Conservation (phyloP, 2,329 filamentous ascomycete species). For the Aspergillus pseudoglaucus region DNA sequence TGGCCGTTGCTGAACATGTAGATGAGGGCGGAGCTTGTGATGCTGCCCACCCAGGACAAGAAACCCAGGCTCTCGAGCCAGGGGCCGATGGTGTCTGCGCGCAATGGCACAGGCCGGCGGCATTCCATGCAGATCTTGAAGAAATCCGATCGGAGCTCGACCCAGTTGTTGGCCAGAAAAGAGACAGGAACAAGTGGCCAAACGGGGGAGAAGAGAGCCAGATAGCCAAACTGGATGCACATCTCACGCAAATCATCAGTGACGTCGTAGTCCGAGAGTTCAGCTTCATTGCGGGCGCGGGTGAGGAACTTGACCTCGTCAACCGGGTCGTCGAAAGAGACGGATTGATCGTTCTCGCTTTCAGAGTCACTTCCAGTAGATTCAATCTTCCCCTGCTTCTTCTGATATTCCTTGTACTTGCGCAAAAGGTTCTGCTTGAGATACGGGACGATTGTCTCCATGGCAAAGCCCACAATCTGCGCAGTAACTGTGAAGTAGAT, state of each 20-base stretch:
- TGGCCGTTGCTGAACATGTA: constrained; percentile 76
- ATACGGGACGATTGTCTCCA: constrained; percentile 81
- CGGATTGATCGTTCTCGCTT: constrained; percentile 16
- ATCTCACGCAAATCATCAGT: constrained; percentile 89
- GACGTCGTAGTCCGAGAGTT: constrained; percentile 83
- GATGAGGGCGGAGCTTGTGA: constrained; percentile 80
- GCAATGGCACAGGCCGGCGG: constrained; percentile 80
- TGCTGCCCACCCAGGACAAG: constrained; percentile 84
- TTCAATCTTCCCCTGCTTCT: constrained; percentile 18
- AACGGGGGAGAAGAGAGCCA: constrained; percentile 85
- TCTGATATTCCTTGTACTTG: constrained; percentile 52
- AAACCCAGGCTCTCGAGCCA: constrained; percentile 88
- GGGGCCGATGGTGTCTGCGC: constrained; percentile 88
- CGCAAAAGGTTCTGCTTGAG: constrained; percentile 72
- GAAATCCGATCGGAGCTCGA: constrained; percentile 88
- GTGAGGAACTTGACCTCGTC: constrained; percentile 78
- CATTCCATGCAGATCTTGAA: constrained; percentile 91
- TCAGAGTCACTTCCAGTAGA: constrained; percentile 10
- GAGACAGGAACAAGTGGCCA: constrained; percentile 87
- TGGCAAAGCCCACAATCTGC: constrained; percentile 79
- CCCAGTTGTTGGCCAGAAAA: constrained; percentile 93
- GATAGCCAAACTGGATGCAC: constrained; percentile 83
- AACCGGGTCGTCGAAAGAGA: constrained; percentile 56
- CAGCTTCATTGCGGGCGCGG: constrained; percentile 77
- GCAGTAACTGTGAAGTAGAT: constrained; percentile 97